phyloP scores from a whole-genome alignment of 495 filamentous ascomycete species.

The Margaritispora aquatica region DNA sequence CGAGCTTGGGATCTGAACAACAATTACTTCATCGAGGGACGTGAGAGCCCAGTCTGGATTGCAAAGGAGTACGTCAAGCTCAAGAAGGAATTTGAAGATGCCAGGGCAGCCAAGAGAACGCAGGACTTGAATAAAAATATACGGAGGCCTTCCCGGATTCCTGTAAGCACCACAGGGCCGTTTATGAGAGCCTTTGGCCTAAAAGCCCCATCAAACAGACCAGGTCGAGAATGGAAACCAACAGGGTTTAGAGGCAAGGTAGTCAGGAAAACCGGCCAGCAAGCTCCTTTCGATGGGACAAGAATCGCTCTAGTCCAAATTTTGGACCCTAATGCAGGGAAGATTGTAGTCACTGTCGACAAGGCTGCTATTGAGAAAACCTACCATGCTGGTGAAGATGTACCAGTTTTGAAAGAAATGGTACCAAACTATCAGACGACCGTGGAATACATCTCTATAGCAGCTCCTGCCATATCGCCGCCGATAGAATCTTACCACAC shows the following conservation, averaged over 20 bases:
- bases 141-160: background rate
- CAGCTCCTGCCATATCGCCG: background rate
- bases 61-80: constrained; percentile 6
- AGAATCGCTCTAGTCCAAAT: background rate
- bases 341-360: background rate
- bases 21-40: constrained; percentile 18
- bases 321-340: background rate
- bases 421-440: background rate
- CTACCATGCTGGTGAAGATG: background rate
- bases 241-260: background rate
- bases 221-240: background rate
- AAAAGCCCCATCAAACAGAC: background rate
- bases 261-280: background rate
- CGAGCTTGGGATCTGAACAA: constrained; percentile 24
- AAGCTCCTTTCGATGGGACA: background rate
- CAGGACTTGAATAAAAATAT: background rate
- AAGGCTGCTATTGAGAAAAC: background rate
- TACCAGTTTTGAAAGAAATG: background rate
- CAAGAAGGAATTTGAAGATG: background rate
- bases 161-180: background rate
- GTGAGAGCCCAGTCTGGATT: constrained; percentile 14
- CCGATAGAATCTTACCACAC: background rate
- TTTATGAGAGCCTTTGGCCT: background rate
- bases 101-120: background rate
- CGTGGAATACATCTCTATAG: background rate